Conservation (phyloP, 768 basidiomycete genomes). For the Trametes villosa region DNA sequence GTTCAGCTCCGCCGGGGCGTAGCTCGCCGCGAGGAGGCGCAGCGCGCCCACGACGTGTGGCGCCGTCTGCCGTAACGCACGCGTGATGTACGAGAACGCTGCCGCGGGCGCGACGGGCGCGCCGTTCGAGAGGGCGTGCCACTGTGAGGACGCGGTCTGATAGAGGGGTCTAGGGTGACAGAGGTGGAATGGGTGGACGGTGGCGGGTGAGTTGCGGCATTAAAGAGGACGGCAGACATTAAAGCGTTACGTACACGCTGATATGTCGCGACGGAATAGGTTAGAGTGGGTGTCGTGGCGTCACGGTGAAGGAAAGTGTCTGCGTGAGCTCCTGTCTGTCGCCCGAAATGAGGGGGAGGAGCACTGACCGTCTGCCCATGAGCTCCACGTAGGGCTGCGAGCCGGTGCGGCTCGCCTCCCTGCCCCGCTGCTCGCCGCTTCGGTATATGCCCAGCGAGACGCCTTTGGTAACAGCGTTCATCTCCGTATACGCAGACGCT, state of each 20-base stretch:
- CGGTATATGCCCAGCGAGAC: constrained; percentile 80
- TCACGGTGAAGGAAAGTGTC: neutral
- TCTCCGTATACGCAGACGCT: constrained; percentile 94
- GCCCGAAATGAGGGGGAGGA: neutral
- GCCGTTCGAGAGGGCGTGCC: constrained; percentile 82
- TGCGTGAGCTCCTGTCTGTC: constrained; percentile 9
- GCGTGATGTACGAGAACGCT: constrained; percentile 86
- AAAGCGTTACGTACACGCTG: constrained; percentile 21
- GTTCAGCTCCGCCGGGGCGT: constrained; percentile 60
- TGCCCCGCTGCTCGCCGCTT: constrained; percentile 53
- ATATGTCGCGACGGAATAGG: neutral
- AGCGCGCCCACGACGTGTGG: constrained; percentile 80
- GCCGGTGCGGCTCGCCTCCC: constrained; percentile 57
- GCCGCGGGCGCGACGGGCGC: constrained; percentile 68
- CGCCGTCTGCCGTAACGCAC: constrained; percentile 78
- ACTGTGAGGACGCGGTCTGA: constrained; percentile 63
- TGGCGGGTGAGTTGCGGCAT: neutral
- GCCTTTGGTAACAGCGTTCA: constrained; percentile 88
- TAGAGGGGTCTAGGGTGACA: constrained; percentile 68
- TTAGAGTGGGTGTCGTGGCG: too few relatives aligned
- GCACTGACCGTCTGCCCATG: constrained; percentile 70
- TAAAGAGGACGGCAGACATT: neutral
- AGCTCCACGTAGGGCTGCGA: constrained; percentile 86
- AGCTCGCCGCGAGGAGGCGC: constrained; percentile 67
- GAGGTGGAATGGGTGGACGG: neutral